These are phyloP conservation scores for Rosa rugosa DNA, from an alignment of 306 rosid species.

Conservation along the genomic window DNA sequence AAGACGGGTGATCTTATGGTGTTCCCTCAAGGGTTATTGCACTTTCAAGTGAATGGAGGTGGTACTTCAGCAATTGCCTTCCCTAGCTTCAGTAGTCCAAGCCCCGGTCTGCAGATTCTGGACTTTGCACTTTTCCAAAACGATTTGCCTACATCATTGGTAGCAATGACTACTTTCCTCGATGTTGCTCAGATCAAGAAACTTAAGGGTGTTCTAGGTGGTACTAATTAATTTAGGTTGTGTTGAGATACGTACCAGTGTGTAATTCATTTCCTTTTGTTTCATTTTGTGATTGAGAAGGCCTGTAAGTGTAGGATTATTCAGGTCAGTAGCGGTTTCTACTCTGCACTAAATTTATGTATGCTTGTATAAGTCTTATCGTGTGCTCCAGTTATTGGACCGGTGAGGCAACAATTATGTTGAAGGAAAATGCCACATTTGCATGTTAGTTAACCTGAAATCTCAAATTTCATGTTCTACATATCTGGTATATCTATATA, in stretches of 20 bases:
- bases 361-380: conserved; percentile 3
- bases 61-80: conserved; percentile 9
- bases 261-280: conserved; percentile 6
- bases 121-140: conserved; percentile 65
- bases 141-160: conserved; percentile 54
- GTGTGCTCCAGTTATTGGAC: not conserved
- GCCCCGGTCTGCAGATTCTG: conserved; percentile 69
- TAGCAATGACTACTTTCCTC: conserved; percentile 51
- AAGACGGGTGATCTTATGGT: conserved; percentile 62
- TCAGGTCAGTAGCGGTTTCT: conserved; percentile 8
- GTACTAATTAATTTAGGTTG: conserved; percentile 37
- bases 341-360: not conserved
- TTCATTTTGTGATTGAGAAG: conserved; percentile 14
- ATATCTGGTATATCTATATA: not conserved
- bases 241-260: not conserved
- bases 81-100: conserved; percentile 59
- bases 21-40: conserved; percentile 70
- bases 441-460: not conserved
- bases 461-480: not conserved
- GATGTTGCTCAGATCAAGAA: conserved; percentile 54
- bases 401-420: not conserved
- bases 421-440: not conserved
- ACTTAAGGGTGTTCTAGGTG: conserved; percentile 82
- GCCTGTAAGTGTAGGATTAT: conserved; percentile 16
- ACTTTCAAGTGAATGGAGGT: conserved; percentile 56